phyloP scores from a whole-genome alignment of 768 basidiomycete species.

The Auricularia sp. region DNA sequence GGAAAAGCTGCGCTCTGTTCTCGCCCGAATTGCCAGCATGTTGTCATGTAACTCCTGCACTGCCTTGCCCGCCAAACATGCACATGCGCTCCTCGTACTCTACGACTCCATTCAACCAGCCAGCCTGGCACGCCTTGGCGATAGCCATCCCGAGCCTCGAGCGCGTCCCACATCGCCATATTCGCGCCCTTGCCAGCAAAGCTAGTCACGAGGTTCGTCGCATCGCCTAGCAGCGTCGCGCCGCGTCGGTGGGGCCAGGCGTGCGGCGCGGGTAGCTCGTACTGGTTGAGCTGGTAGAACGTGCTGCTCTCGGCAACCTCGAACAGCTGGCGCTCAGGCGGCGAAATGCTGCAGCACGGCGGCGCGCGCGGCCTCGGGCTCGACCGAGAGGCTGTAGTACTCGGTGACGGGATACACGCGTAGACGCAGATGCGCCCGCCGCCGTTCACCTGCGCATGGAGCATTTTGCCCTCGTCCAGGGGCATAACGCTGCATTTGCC shows the following conservation, averaged over 20 bases:
- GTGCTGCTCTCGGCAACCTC: not conserved
- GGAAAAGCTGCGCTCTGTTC: too few species aligned
- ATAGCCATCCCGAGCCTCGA: slow-evolving; percentile 9
- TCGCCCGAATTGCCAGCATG: too few species aligned
- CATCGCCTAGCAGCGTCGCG: slow-evolving; percentile 24
- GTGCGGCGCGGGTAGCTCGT: slow-evolving; percentile 7
- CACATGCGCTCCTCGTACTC: not conserved
- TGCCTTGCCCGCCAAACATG: too few species aligned
- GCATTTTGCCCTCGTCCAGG: too few species aligned
- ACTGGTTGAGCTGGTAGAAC: slow-evolving; percentile 1
- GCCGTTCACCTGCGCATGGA: too few species aligned
- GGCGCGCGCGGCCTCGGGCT: too few species aligned
- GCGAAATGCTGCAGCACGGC: too few species aligned
- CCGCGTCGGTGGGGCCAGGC: slow-evolving; percentile 6
- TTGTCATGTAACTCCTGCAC: too few species aligned
- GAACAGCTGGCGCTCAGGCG: not conserved
- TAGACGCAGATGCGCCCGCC: too few species aligned
- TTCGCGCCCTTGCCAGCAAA: slow-evolving; percentile 31
- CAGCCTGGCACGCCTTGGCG: not conserved
- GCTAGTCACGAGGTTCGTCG: slow-evolving; percentile 29
- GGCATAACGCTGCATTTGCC: too few species aligned
- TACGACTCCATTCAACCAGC: not conserved
- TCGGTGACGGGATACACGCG: too few species aligned
- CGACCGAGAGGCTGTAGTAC: too few species aligned
- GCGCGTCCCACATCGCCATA: slow-evolving; percentile 23